Evolutionary conservation across 257 asterid species (phyloP), one percentile per base, ranked within the genome.

Genomic region (Pogostemon cablin): DNA sequence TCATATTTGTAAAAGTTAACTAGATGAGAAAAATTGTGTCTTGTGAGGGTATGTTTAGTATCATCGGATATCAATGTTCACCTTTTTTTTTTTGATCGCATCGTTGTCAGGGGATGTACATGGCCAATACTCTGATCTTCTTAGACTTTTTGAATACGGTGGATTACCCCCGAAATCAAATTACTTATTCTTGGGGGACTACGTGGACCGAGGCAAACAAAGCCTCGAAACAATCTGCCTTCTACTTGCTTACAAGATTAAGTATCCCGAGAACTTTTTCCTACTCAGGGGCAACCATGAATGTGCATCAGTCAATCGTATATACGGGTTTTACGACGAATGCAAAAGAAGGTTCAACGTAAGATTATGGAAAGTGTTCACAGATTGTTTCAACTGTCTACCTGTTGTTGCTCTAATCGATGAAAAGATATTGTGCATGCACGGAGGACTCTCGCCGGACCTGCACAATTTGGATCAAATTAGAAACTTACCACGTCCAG

Each of bases 201-300:
- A 88, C 70, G 95, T 88, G 32, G 95, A 88, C 76, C 95, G 95
- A 12, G 95, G 91, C 71, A 86, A 88, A 80, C 95, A 88, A 82
- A 81, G 95, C 68, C 88, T 88, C 41, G 95, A 88, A 84, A 86
- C 32, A 25, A 25, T 25, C 32, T 25, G 32, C 32, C 32, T 25
- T 25, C 32, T 25, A 25, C 32, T 25, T 25, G 32, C 32, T 25
- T 25, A 25, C 32, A 25, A 25, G 32, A 25, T 25, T 25, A 25
- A 25, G 32, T 25, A 25, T 25, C 32, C 32, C 32, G 32, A 25
- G 32, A 25, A 25, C 32, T 25, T 25, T 25, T 25, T 25, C 32
- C 32, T 25, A 25, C 32, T 25, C 32, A 25, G 32, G 32, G 32
- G 32, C 32, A 25, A 25, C 32, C 32, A 25, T 25, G 32, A 25